A percentile compares a stretch with the other conserved stretches of the same genome.
These are phyloP conservation scores for Phylloporus scabripes DNA, from an alignment of 768 basidiomycete species.

Conservation along the genomic window DNA sequence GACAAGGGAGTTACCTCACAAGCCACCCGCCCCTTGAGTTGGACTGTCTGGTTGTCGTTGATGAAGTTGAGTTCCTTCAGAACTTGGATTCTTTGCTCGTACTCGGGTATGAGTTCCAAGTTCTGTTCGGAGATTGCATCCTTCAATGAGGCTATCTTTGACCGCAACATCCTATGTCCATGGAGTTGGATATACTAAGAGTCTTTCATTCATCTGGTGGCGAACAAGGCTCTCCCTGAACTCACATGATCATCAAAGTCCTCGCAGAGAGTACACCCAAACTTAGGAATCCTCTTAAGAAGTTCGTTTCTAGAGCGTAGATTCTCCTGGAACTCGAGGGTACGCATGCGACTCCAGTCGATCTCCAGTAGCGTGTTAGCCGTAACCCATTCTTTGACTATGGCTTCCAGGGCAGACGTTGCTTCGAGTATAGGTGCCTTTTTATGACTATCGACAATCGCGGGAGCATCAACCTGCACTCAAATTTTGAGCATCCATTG, in stretches of 20 bases:
- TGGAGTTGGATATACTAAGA: constrained; percentile 73
- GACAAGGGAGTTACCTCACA: constrained; percentile 66
- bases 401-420: constrained; percentile 41
- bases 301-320: constrained; percentile 55
- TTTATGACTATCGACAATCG: constrained; percentile 59
- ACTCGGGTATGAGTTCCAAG: constrained; percentile 92
- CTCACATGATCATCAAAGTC: constrained; percentile 76
- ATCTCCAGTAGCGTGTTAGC: constrained; percentile 56
- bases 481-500: background rate
- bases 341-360: constrained; percentile 77
- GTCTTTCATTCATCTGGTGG: constrained; percentile 7
- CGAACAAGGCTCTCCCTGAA: constrained; percentile 7
- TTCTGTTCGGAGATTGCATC: constrained; percentile 93
- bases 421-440: constrained; percentile 60
- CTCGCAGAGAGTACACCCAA: constrained; percentile 53
- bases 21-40: constrained; percentile 94
- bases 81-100: constrained; percentile 89
- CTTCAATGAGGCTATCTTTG: constrained; percentile 73
- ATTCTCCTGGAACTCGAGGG: constrained; percentile 89
- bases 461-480: constrained; percentile 60
- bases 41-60: constrained; percentile 91
- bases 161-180: constrained; percentile 64
- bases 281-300: constrained; percentile 36
- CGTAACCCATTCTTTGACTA: constrained; percentile 56
- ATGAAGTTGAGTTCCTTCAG: constrained; percentile 90